Percentiles rank a stretch among this genome's conserved stretches.
phyloP scores from a whole-genome alignment of 306 rosid species.

The Argentina anserina region DNA sequence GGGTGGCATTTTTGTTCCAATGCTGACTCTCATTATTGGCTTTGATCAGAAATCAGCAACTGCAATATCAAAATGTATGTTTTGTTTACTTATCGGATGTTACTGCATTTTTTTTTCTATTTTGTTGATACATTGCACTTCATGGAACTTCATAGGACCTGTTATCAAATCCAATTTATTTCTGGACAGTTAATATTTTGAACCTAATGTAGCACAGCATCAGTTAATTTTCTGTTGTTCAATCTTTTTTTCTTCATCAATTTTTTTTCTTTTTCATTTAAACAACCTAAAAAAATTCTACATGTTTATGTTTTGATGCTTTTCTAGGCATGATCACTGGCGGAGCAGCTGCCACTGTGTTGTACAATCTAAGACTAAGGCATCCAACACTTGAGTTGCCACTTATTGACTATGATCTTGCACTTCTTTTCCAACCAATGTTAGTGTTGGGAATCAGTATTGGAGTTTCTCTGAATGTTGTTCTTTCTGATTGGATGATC shows the following conservation, averaged over 20 bases:
- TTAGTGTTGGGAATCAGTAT: constrained; percentile 71
- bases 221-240: neutral
- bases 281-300: neutral
- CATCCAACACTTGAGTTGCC: constrained; percentile 63
- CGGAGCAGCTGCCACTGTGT: constrained; percentile 57
- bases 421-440: constrained; percentile 72
- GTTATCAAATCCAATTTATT: neutral
- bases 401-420: constrained; percentile 63
- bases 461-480: constrained; percentile 63
- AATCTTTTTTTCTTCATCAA: too few species aligned
- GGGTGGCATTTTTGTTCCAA: constrained; percentile 81
- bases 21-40: constrained; percentile 61
- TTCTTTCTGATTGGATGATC: constrained; percentile 71
- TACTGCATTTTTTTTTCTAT: neutral
- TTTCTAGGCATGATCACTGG: constrained; percentile 65
- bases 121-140: neutral
- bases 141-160: neutral
- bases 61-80: constrained; percentile 64
- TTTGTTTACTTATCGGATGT: neutral
- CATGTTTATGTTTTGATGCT: neutral
- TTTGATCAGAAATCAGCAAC: constrained; percentile 68
- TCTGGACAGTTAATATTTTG: neutral
- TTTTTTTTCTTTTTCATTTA: neutral
- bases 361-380: constrained; percentile 57
- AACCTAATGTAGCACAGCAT: neutral